Evolutionary conservation across 2,329 filamentous ascomycete species (phyloP).

Genomic region (Colletotrichum eleusines): DNA sequence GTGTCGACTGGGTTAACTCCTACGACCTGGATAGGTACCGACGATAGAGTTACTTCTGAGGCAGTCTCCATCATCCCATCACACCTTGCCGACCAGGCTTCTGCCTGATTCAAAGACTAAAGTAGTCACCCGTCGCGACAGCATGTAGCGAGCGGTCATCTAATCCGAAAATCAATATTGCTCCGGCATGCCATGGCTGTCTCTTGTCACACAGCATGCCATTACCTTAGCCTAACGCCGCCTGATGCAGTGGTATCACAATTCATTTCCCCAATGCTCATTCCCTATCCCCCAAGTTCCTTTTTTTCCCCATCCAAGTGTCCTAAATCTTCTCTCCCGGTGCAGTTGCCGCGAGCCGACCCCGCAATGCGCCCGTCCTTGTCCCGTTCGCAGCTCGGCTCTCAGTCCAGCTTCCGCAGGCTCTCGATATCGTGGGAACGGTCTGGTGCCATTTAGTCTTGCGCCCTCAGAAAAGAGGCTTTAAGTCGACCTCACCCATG

Average conservation of each 20-base stretch:
- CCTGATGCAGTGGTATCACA: slow-evolving; percentile 20
- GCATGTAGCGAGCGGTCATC: too few relatives aligned
- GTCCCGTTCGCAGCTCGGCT: not conserved
- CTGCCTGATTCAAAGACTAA: not conserved
- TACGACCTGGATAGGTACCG: not conserved
- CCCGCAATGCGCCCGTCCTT: not conserved
- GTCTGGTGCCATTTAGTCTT: not conserved
- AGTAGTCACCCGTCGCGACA: too few relatives aligned
- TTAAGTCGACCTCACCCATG: not conserved
- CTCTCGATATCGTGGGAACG: not conserved
- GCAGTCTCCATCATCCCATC: too few relatives aligned
- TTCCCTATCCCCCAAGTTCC: not conserved
- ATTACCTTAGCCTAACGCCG: not conserved
- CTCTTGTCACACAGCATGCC: not conserved
- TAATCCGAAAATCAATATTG: not conserved
- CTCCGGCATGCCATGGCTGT: not conserved
- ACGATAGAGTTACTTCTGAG: not conserved
- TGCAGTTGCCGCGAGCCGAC: slow-evolving; percentile 3
- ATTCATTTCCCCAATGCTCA: not conserved
- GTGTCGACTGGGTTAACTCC: too few relatives aligned
- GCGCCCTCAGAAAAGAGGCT: not conserved
- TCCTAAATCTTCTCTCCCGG: too few relatives aligned
- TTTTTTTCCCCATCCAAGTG: not conserved
- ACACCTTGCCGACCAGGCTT: too few relatives aligned
- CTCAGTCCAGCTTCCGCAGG: slow-evolving; percentile 4